phyloP scores from a whole-genome alignment of 2,329 filamentous ascomycete species.

The Seiridium unicorne region DNA sequence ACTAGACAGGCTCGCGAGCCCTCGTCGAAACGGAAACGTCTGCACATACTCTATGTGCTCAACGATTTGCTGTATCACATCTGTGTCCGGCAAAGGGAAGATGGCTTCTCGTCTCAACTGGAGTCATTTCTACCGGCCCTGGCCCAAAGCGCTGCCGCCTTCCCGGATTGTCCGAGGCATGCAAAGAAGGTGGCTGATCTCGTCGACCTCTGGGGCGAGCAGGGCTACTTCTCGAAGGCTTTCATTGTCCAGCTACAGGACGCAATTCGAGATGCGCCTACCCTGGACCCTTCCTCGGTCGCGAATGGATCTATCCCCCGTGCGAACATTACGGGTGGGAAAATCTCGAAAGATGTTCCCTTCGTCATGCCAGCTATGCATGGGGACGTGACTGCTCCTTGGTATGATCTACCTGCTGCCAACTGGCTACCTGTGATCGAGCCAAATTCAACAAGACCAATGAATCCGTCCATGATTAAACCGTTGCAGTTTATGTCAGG shows the following conservation, averaged over 20 bases:
- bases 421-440: constrained; percentile 79
- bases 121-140: constrained; percentile 62
- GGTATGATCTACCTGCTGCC: constrained; percentile 79
- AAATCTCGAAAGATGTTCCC: constrained; percentile 55
- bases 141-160: constrained; percentile 55
- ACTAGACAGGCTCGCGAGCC: constrained; percentile 38
- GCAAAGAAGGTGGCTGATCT: constrained; percentile 62
- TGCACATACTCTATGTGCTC: constrained; percentile 76
- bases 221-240: constrained; percentile 56
- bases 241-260: constrained; percentile 59
- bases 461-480: constrained; percentile 68
- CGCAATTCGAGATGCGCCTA: constrained; percentile 44
- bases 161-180: constrained; percentile 63
- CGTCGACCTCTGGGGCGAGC: constrained; percentile 68
- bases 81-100: constrained; percentile 47
- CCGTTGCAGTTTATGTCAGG: constrained; percentile 70
- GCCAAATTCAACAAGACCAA: constrained; percentile 71
- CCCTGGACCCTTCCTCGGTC: constrained; percentile 14
- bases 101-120: constrained; percentile 53
- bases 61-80: constrained; percentile 76
- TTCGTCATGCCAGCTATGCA: constrained; percentile 75
- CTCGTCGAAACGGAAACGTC: constrained; percentile 64
- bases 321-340: constrained; percentile 19
- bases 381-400: constrained; percentile 70
- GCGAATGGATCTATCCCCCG: constrained; percentile 21